A percentile compares a stretch with the other conserved stretches of the same genome.
phyloP scores from a whole-genome alignment of 2,329 filamentous ascomycete genomes.

The Zasmidium angulare region DNA sequence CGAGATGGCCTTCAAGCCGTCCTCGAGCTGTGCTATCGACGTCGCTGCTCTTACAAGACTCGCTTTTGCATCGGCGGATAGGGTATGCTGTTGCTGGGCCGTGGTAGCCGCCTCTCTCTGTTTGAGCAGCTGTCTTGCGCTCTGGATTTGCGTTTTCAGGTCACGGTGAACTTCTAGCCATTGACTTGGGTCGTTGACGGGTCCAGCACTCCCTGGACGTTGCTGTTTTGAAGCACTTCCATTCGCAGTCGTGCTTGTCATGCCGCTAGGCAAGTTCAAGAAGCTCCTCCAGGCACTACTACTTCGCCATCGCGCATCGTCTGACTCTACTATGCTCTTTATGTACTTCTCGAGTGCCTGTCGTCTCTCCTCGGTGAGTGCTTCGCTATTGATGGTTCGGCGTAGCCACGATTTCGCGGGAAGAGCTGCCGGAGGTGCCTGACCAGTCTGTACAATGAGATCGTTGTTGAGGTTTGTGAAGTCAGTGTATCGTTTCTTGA shows the following conservation, averaged over 20 bases:
- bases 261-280: conserved; percentile 63
- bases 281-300: conserved; percentile 72
- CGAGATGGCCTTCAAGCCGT: conserved; percentile 56
- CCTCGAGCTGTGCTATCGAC: conserved; percentile 62
- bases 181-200: conserved; percentile 53
- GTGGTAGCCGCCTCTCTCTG: conserved; percentile 63
- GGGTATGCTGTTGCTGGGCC: conserved; percentile 59
- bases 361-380: conserved; percentile 70
- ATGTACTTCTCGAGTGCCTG: conserved; percentile 69
- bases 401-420: conserved; percentile 77
- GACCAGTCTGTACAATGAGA: conserved; percentile 60
- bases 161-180: conserved; percentile 78
- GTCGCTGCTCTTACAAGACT: conserved; percentile 68
- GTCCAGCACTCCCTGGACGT: conserved; percentile 35
- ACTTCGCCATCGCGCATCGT: conserved; percentile 75
- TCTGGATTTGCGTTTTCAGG: conserved; percentile 69
- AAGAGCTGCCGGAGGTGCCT: conserved; percentile 65
- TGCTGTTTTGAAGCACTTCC: conserved; percentile 6
- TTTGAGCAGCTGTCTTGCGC: conserved; percentile 65
- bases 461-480: conserved; percentile 66
- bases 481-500: conserved; percentile 81
- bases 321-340: conserved; percentile 66
- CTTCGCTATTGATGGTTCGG: conserved; percentile 66
- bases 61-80: conserved; percentile 70
- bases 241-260: conserved; percentile 37